These are phyloP conservation scores for Sporothrix humicola DNA, from an alignment of 2,329 filamentous ascomycete species.

Conservation along the genomic window DNA sequence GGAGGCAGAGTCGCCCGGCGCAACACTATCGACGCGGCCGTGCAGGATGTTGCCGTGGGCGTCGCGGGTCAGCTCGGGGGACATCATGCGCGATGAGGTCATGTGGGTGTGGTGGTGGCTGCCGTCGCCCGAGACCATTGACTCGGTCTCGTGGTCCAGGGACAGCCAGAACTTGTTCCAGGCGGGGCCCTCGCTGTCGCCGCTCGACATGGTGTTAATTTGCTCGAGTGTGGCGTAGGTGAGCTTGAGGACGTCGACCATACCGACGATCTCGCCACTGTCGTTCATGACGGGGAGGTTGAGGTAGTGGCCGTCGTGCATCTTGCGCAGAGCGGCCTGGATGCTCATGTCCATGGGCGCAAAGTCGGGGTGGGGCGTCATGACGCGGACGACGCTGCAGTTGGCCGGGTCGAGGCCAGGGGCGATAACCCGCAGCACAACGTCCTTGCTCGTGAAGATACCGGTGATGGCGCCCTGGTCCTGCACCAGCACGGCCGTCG, in stretches of 20 bases:
- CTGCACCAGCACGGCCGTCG: slow-evolving; percentile 92
- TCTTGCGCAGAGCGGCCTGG: slow-evolving; percentile 95
- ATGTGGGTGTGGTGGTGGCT: slow-evolving; percentile 72
- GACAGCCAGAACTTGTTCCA: slow-evolving; percentile 99
- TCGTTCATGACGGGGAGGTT: slow-evolving; percentile 99
- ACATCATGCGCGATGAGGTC: slow-evolving; percentile 73
- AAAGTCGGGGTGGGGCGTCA: slow-evolving; percentile 99
- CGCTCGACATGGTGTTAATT: slow-evolving; percentile 91
- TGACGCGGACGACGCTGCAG: slow-evolving; percentile 97
- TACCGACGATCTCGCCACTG: slow-evolving; percentile 93
- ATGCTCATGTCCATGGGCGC: slow-evolving; percentile 99
- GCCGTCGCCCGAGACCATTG: slow-evolving; percentile 90
- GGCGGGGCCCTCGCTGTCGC: slow-evolving; percentile 89
- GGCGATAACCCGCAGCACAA: slow-evolving; percentile 95
- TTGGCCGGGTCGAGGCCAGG: slow-evolving; percentile 91
- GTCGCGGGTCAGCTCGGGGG: slow-evolving; percentile 73
- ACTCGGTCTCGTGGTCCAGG: slow-evolving; percentile 92
- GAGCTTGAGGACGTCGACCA: slow-evolving; percentile 98
- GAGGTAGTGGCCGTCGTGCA: slow-evolving; percentile 99
- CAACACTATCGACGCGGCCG: slow-evolving; percentile 74
- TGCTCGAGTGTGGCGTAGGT: slow-evolving; percentile 98
- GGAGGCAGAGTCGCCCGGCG: slow-evolving; percentile 92
- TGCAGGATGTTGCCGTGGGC: slow-evolving; percentile 51
- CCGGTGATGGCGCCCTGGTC: slow-evolving; percentile 97
- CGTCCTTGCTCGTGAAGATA: slow-evolving; percentile 99